Evolutionary conservation across 768 basidiomycete species (phyloP), one percentile per base, ranked within the genome.

Genomic region (Daedaleopsis nitida): DNA sequence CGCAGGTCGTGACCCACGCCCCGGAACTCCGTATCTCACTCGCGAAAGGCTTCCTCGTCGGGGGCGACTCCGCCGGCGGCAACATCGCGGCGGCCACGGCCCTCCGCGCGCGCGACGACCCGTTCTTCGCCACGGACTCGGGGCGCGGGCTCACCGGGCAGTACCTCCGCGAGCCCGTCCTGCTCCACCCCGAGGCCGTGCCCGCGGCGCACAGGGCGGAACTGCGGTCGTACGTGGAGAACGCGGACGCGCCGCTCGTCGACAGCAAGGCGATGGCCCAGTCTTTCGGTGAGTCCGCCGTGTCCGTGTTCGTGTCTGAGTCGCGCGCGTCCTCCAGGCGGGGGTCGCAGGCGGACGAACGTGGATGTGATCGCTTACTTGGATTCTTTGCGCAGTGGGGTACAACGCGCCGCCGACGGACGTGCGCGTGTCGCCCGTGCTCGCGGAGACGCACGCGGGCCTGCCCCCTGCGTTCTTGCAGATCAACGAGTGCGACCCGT

Each of bases 381-480:
- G 27, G 27, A 32, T 7, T 32, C 27, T 32, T 3, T 7, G 4
- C 27, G 27, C 27, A 32, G 27, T 7, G 7, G 3, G 3, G 27
- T 32, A 32, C 42, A 17, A 42, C 16, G 65, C 49, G 11, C 34
- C 52, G 39, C 61, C 44, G 27, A 42, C 42, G 38, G 59, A 54
- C 44, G 62, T 62, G 3, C 57, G 63, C 3, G 35, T 68, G 38
- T 63, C 66, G 3, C 67, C 72, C 13, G 56, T 73, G 3, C 60
- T 73, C 1, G 60, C 59, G 16, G 24, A 52, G 14, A 63, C 68
- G 11, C 68, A 66, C 57, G 52, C 44, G 13, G 67, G 62, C 13
- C 55, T 73, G 5, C 62, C 72, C 0, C 66, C 67, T 1, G 60
- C 65, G n/a, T 72, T 64, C 54, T 56, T 73, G 14, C 72, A 72